Evolutionary conservation across 2,329 filamentous ascomycete species (phyloP), one percentile per base, ranked within the genome.

Genomic region (Ilyonectria mors-panacis): DNA sequence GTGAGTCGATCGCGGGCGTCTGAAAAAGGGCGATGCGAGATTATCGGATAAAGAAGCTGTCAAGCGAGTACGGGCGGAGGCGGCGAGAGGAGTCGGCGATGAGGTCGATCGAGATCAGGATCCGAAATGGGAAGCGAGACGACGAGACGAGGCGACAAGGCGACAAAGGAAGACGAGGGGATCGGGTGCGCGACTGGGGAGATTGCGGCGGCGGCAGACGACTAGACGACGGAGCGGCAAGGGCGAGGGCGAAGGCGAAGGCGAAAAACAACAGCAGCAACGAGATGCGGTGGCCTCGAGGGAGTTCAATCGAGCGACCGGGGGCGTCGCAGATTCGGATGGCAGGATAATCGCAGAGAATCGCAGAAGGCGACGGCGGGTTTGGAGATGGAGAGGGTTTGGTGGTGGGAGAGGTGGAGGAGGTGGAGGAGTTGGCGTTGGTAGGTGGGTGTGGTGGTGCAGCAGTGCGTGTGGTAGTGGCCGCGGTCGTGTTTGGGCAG

Each of bases 261-360:
- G 5, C 26, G 26, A 26, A 26, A 26, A 50, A 42, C 35, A 26
- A 48, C 48, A 30, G 56, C 42, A 42, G 33, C 17, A 55, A 51
- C n/a, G 33, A 28, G 15, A 48, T 45, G 54, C 30, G 44, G 56
- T 35, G 42, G 39, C 23, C 58, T 33, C 53, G 39, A 51, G 23
- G 21, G 47, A 37, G 54, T 23, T 70, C 70, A 71, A 75, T 75
- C 59, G 55, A 64, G 65, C 69, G 61, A 64, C 58, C 9, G 59
- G 48, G 30, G 63, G 64, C 39, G 66, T 66, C 21, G 65, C 59
- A 48, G 56, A 66, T 54, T 60, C 50, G 56, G 21, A 55, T 56
- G 33, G 62, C 28, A 50, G 15, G 26, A 48, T 12, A 39, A 39
- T 17, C 37, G 47, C 47, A 47, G 35, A 35, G 10, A 39, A 56